These are phyloP conservation scores for Dacryopinax spathularia DNA, from an alignment of 768 basidiomycete genomes.

Conservation along the genomic window DNA sequence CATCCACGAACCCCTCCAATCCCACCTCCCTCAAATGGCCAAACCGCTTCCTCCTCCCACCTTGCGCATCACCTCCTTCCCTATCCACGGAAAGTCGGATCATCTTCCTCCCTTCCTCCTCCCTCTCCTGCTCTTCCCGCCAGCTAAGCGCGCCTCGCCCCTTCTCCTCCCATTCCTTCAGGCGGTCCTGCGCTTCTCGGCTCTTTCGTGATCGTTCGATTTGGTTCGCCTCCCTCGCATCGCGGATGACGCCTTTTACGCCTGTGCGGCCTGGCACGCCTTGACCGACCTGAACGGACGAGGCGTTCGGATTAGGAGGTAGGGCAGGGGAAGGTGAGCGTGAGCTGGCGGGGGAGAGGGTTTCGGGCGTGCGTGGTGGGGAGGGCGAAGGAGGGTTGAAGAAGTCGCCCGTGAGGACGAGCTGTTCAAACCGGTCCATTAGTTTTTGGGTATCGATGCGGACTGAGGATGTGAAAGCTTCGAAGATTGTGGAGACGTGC, in stretches of 20 bases:
- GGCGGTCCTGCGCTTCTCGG: conserved; percentile 8
- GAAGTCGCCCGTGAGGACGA: conserved; percentile 64
- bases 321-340: conserved; percentile 29
- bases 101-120: conserved; percentile 46
- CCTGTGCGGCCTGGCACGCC: conserved; percentile 57
- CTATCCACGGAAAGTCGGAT: conserved; percentile 36
- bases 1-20: conserved; percentile 50
- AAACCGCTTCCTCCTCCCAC: conserved; percentile 38
- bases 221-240: conserved; percentile 46
- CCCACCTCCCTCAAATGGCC: conserved; percentile 75
- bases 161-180: conserved; percentile 1
- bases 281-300: conserved; percentile 3
- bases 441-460: no score
- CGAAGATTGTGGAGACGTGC: no score
- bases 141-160: conserved; percentile 31
- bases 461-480: no score
- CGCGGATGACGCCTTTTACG: conserved; percentile 78
- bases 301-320: background rate
- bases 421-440: conserved; percentile 37
- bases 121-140: conserved; percentile 39
- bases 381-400: conserved; percentile 48
- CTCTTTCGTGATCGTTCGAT: conserved; percentile 24
- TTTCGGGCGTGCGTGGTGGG: conserved; percentile 36
- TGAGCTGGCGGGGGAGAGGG: conserved; percentile 35
- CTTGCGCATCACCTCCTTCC: conserved; percentile 27